Evolutionary conservation across 352 stramenopile species (phyloP), one percentile per base, ranked within the genome.

Genomic region (Globisporangium yorkense): DNA sequence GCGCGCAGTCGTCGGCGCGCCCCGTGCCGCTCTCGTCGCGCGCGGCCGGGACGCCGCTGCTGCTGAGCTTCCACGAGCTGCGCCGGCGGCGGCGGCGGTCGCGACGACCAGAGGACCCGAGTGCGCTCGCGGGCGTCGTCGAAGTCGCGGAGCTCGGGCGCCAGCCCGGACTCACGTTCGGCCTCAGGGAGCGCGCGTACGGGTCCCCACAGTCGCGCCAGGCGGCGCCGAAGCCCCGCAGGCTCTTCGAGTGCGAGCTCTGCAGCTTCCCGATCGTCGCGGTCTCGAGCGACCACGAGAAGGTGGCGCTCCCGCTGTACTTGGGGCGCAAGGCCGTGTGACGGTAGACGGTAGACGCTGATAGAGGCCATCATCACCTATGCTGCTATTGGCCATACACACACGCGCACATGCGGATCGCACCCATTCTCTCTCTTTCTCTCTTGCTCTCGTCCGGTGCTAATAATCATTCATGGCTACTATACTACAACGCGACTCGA

Each of bases 191-290:
- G 37, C 58, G 58, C 24, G 13, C 57, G 24, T 63, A 53, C 51
- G 9, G 33, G 41, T 3, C 40, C 2, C 35, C 43, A 7, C 62
- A 59, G 37, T 27, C 51, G n/a, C 49, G 10, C 1, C 49, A 39
- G 16, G 16, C 35, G 3, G 29, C 6, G 33, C 29, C 39, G 1
- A 56, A 51, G 27, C 48, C 37, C 4, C 77, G 71, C 54, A 61
- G 66, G 44, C 51, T 84, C n/a, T 72, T 68, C 33, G 74, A 80
- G 55, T 84, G 74, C 50, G 58, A 60, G 40, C 49, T 74, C 37
- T 84, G 74, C 58, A 59, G 70, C 13, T 64, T 84, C 53, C 69
- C 71, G 18, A 66, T 80, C 45, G 70, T 59, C 47, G 70, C 67
- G 1, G 37, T 75, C 24, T 49, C 61, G 12, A 60, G 13, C 27